Evolutionary conservation across 139 green algal genomes (phyloP), one percentile per base, ranked within the genome.

Genomic region (Micractinium conductrix): DNA sequence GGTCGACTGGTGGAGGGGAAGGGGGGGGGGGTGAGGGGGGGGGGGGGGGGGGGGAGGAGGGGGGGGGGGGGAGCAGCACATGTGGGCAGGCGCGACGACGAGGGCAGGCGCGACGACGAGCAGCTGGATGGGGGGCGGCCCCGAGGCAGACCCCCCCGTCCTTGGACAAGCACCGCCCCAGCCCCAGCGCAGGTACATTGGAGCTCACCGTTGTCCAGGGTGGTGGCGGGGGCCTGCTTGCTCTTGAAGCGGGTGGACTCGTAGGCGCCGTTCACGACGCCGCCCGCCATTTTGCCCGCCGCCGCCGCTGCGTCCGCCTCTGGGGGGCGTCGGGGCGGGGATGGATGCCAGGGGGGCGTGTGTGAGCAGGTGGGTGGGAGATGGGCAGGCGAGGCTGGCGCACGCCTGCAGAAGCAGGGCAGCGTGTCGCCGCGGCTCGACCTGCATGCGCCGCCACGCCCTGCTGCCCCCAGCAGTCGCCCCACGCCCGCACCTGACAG

Each of bases 171-270:
- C n/a, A n/a, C n/a, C n/a, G n/a, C n/a, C n/a, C n/a, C n/a, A n/a
- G n/a, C n/a, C n/a, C n/a, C n/a, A n/a, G n/a, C n/a, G n/a, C n/a
- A n/a, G n/a, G n/a, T n/a, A n/a, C n/a, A n/a, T n/a, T n/a, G n/a
- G n/a, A n/a, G n/a, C n/a, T n/a, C n/a, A n/a, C n/a, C n/a, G n/a
- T n/a, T n/a, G n/a, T n/a, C n/a, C n/a, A n/a, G n/a, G n/a, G n/a
- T n/a, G n/a, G n/a, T n/a, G n/a, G n/a, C n/a, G n/a, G n/a, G n/a
- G n/a, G n/a, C n/a, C n/a, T n/a, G 60, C 88, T 98, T 95, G 80
- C 81, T 88, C 91, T 99, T 99, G 93, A 98, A 99, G 28, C 97
- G 92, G 2, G 87, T 94, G 75, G 91, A 88, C 89, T 98, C 96
- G 78, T 96, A 98, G 44, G 84, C 92, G 48, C 92, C 95, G 35